These are phyloP conservation scores for Pestalotiopsis sp. DNA, from an alignment of 2,329 filamentous ascomycete genomes.

Conservation along the genomic window DNA sequence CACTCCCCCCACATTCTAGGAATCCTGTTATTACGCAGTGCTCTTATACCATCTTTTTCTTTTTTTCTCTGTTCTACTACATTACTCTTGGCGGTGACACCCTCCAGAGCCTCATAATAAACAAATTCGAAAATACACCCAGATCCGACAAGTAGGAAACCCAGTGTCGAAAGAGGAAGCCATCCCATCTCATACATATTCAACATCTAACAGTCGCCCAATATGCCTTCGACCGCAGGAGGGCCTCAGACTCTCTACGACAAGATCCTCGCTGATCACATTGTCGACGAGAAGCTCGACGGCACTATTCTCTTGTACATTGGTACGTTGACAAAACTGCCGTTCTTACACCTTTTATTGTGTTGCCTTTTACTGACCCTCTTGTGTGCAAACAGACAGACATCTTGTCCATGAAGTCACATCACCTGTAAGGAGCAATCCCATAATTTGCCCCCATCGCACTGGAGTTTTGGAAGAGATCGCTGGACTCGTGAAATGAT, in stretches of 20 bases:
- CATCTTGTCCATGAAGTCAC: conserved; percentile 99
- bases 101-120: conserved; percentile 1
- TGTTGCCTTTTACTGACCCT: conserved; percentile 13
- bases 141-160: not conserved
- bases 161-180: not conserved
- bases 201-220: conserved; percentile 32
- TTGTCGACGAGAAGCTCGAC: conserved; percentile 93
- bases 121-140: not conserved
- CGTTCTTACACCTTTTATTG: not conserved
- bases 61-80: not conserved
- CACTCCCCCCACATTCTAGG: not conserved
- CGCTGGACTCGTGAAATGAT: not conserved
- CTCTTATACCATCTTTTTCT: not conserved
- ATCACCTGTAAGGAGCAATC: conserved; percentile 59
- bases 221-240: conserved; percentile 75
- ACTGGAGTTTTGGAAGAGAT: not conserved
- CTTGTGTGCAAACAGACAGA: conserved; percentile 61
- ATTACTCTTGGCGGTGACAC: not conserved
- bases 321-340: conserved; percentile 54
- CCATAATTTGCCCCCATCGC: not conserved
- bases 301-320: conserved; percentile 94
- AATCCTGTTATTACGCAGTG: not conserved
- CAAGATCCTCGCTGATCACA: conserved; percentile 93
- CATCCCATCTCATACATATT: not conserved
- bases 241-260: conserved; percentile 89